Conservation (phyloP, 176 grass and related monocot species). For the maize (Zea mays) region DNA sequence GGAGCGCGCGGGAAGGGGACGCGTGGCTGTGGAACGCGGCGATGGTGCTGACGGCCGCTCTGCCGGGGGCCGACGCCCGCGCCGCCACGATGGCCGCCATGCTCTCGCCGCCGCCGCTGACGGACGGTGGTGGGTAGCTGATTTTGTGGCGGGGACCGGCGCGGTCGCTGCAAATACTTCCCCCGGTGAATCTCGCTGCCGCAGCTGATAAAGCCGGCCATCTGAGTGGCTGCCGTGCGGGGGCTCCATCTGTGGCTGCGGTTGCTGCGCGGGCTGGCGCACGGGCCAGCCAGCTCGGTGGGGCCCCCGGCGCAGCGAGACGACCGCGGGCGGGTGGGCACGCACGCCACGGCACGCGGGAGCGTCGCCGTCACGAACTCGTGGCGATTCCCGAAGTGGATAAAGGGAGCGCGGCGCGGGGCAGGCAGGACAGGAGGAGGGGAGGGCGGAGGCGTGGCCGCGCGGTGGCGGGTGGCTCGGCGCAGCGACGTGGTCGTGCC, state of each 20-base stretch:
- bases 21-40: conserved; percentile 43
- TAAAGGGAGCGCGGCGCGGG: conserved; percentile 26
- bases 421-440: conserved; percentile 8
- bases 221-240: conserved; percentile 49
- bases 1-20: conserved; percentile 33
- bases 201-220: conserved; percentile 48
- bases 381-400: conserved; percentile 30
- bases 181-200: conserved; percentile 6
- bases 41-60: conserved; percentile 41
- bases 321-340: background rate
- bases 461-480: conserved; percentile 30
- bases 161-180: conserved; percentile 3
- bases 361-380: conserved; percentile 35
- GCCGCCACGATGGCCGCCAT: conserved; percentile 44
- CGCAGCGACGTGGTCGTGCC: conserved; percentile 29
- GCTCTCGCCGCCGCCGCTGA: background rate
- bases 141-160: conserved; percentile 1
- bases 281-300: background rate
- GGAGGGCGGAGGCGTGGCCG: conserved; percentile 36
- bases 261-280: conserved; percentile 31
- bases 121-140: background rate
- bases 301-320: conserved; percentile 31
- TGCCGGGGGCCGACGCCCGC: conserved; percentile 21
- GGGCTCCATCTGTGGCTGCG: conserved; percentile 49
- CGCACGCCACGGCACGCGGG: background rate